phyloP scores from a whole-genome alignment of 305 asterid genomes.

The Solanum hybrid region DNA sequence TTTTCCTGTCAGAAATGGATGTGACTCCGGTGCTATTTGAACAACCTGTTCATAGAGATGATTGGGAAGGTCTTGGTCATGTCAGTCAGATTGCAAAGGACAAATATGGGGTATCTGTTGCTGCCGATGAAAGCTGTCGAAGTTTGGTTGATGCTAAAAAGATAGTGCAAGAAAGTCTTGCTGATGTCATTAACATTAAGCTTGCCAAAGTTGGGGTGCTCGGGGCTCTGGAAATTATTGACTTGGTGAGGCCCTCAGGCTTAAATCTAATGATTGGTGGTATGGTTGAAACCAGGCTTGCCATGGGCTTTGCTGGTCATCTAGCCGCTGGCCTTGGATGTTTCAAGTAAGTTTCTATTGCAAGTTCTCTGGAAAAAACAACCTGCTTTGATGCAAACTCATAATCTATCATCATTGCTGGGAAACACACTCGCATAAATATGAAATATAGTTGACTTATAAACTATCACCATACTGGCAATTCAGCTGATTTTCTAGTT shows the following conservation, averaged over 20 bases:
- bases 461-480: not conserved
- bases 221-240: constrained; percentile 72
- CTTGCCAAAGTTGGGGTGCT: constrained; percentile 86
- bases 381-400: not conserved
- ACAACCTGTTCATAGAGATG: constrained; percentile 90
- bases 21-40: constrained; percentile 78
- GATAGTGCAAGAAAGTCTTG: constrained; percentile 60
- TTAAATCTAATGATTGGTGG: constrained; percentile 87
- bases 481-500: not conserved
- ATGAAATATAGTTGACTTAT: not conserved
- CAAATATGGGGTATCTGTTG: constrained; percentile 70
- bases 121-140: constrained; percentile 92
- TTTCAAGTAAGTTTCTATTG: constrained; percentile 58
- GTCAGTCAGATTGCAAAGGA: constrained; percentile 57
- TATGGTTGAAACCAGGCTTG: constrained; percentile 91
- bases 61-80: constrained; percentile 69
- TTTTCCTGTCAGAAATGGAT: constrained; percentile 47
- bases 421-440: not conserved
- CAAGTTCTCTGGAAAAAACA: constrained; percentile 1
- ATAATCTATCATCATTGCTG: not conserved
- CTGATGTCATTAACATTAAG: constrained; percentile 75
- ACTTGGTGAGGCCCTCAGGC: constrained; percentile 51
- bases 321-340: constrained; percentile 92
- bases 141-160: constrained; percentile 57
- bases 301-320: constrained; percentile 92